These are phyloP conservation scores for Porpolomopsis calyptriformis DNA, from an alignment of 768 basidiomycete genomes.

Conservation along the genomic window DNA sequence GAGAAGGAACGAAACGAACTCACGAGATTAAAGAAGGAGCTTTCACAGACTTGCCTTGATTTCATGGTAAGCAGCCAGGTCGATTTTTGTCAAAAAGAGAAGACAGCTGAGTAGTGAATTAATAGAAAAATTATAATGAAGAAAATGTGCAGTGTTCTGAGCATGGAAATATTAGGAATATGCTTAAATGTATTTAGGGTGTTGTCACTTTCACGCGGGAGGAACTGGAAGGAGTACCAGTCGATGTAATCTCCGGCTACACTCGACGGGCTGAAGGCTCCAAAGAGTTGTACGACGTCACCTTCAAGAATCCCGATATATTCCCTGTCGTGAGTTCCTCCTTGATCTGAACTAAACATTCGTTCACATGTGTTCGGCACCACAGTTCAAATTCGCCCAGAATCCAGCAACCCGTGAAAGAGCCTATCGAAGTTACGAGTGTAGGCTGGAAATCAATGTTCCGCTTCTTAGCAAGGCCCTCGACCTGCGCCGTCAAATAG, in stretches of 20 bases:
- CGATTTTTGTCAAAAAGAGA: not conserved
- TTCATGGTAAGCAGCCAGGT: slow-evolving; percentile 47
- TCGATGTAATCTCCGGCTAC: slow-evolving; percentile 71
- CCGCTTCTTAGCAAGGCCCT: slow-evolving; percentile 60
- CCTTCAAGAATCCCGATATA: slow-evolving; percentile 12
- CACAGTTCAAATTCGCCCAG: slow-evolving; percentile 71
- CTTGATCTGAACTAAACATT: not conserved
- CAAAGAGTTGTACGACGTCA: slow-evolving; percentile 25
- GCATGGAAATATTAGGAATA: not conserved
- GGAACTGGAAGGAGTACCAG: slow-evolving; percentile 72
- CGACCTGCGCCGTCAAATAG: slow-evolving; percentile 59
- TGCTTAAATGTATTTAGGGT: slow-evolving; percentile 30
- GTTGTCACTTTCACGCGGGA: slow-evolving; percentile 54
- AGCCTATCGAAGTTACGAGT: slow-evolving; percentile 60
- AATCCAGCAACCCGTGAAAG: slow-evolving; percentile 55
- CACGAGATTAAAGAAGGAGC: slow-evolving; percentile 58
- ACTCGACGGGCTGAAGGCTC: slow-evolving; percentile 49
- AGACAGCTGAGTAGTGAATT: slow-evolving; percentile 3
- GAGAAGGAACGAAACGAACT: slow-evolving; percentile 49
- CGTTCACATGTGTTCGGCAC: not conserved
- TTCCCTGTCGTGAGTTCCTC: slow-evolving; percentile 8
- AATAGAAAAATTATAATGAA: slow-evolving; percentile 81
- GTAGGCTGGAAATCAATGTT: slow-evolving; percentile 56
- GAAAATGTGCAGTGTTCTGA: slow-evolving; percentile 45
- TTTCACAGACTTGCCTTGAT: slow-evolving; percentile 66